Percentiles rank a stretch among this genome's conserved stretches.
Conservation (phyloP, 352 stramenopile genomes). For the Pythium pyrilobum region DNA sequence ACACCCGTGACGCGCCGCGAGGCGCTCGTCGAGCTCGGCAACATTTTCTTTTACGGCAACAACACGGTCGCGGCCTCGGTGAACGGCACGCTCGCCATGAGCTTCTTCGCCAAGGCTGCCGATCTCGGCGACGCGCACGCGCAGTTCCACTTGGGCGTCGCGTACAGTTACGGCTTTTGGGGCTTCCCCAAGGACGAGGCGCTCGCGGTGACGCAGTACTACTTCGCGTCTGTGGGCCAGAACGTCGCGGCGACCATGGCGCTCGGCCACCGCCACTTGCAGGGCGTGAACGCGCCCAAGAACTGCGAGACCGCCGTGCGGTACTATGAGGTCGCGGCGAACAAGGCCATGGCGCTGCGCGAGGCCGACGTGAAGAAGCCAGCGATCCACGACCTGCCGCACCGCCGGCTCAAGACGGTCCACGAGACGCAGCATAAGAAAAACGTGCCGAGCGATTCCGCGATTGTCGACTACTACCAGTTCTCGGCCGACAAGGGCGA, state of each 20-base stretch:
- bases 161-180: constrained; percentile 78
- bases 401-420: constrained; percentile 68
- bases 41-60: constrained; percentile 80
- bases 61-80: constrained; percentile 45
- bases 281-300: constrained; percentile 66
- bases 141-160: constrained; percentile 85
- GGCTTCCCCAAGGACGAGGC: constrained; percentile 59
- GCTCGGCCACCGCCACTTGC: constrained; percentile 72
- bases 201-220: constrained; percentile 70
- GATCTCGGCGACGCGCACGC: constrained; percentile 49
- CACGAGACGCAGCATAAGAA: constrained; percentile 78
- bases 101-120: constrained; percentile 59
- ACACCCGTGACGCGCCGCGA: constrained; percentile 30
- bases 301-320: constrained; percentile 80
- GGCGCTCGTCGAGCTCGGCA: constrained; percentile 61
- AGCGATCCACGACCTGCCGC: constrained; percentile 65
- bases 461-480: constrained; percentile 88
- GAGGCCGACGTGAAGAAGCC: constrained; percentile 51
- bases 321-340: constrained; percentile 87
- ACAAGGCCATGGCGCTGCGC: constrained; percentile 62
- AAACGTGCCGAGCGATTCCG: constrained; percentile 63
- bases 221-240: constrained; percentile 76
- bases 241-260: constrained; percentile 64
- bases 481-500: constrained; percentile 88
- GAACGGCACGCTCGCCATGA: constrained; percentile 69